Base-by-base conservation (phyloP, 2,329 filamentous ascomycete species). In the Diaporthe humulicola region DNA sequence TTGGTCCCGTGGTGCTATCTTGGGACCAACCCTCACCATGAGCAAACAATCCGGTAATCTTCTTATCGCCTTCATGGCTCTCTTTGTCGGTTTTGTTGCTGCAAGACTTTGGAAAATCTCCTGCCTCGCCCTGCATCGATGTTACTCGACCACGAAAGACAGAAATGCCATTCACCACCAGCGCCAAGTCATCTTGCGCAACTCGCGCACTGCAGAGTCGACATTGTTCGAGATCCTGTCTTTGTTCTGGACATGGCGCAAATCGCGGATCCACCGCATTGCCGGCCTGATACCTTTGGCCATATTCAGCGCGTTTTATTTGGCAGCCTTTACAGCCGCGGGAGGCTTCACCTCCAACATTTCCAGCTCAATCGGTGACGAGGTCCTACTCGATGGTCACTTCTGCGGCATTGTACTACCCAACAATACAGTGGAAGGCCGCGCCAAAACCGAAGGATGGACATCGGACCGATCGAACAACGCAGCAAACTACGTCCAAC, bases 1-100 rank as follows among this genome's bases (percentile, higher is more conserved):
- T 69, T 83, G 79, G 80, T 80, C 79, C 6, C 74, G 79, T 40
- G 82, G 83, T 1, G 61, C 74, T 3, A 71, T 83, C 5, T 38
- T 77, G 0, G 83, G 83, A 4, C 54, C 79, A 6, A 85, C 83
- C 0, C 73, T 84, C 9, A 85, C 83, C 0, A 75, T 82, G 0
- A 78, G 73, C 0, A 76, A 76, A 14, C 73, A 75, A 1, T 77
- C 82, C 60, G 83, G 81, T 9, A 80, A 77, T 28, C 71, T 84
- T 5, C 74, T 84, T 14, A 81, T 82, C 28, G 81, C 82, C 5
- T 83, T 83, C 67, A 45, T 82, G 1, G 82, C 83, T 14, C 78
- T 82, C 10, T 84, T 84, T 70, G 75, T 82, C 17, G 75, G 76
- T 0, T 52, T 81, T 40, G 73, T 79, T 2, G 80, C 79, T 0